Conservation (phyloP, 2,329 filamentous ascomycete genomes). For the Fusarium sp. region DNA sequence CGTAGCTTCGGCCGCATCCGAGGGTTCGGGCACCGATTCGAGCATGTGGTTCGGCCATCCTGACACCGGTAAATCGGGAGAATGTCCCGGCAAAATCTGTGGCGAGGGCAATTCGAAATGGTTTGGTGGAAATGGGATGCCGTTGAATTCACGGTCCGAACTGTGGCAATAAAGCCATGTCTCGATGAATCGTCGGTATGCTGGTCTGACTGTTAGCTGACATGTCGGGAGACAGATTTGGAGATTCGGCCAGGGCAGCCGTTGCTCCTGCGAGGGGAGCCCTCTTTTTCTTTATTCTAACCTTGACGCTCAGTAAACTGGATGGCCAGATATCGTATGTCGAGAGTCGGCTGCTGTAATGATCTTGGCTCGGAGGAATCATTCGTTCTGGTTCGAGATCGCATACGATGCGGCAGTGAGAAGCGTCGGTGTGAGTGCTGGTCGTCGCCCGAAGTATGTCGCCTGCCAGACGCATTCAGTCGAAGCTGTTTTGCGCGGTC, state of each 20-base stretch:
- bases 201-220: slow-evolving; percentile 40
- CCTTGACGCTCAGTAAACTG: slow-evolving; percentile 60
- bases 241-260: slow-evolving; percentile 6
- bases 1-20: slow-evolving; percentile 38
- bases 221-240: slow-evolving; percentile 12
- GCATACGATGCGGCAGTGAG: slow-evolving; percentile 55
- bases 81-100: slow-evolving; percentile 51
- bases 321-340: slow-evolving; percentile 59
- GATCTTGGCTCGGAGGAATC: slow-evolving; percentile 39
- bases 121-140: slow-evolving; percentile 56
- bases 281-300: slow-evolving; percentile 36
- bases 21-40: slow-evolving; percentile 38
- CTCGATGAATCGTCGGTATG: slow-evolving; percentile 56
- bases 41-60: slow-evolving; percentile 39
- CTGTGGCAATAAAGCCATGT: slow-evolving; percentile 57
- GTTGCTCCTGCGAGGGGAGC: background rate
- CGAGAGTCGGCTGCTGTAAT: slow-evolving; percentile 42
- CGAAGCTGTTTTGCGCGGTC: slow-evolving; percentile 57
- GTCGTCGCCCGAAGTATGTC: slow-evolving; percentile 53
- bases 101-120: slow-evolving; percentile 59
- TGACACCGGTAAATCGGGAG: slow-evolving; percentile 38
- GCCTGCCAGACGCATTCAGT: slow-evolving; percentile 52
- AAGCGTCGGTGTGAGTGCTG: slow-evolving; percentile 50
- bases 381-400: slow-evolving; percentile 49
- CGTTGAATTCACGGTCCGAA: slow-evolving; percentile 57